Evolutionary conservation across 192 early-diverging fungal genomes (phyloP), one percentile per base, ranked within the genome.

Genomic region (Coemansia sp.): DNA sequence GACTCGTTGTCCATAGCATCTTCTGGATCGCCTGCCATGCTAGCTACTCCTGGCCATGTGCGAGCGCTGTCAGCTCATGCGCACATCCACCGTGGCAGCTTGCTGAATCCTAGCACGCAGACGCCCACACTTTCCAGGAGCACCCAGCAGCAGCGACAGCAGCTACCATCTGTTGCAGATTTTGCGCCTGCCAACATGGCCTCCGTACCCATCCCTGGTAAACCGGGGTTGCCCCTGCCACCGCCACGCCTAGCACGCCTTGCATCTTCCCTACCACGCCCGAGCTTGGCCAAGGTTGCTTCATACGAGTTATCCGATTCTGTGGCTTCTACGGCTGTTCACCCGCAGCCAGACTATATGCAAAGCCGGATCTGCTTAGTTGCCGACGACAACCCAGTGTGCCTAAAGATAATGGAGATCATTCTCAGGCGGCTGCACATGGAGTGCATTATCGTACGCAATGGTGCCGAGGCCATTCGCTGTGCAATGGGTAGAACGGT

Each of bases 381-480:
- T 46, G 95, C 91, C 5, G 96, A 98, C 64, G 94, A 95, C 74
- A 98, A 98, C 67, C 94, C 94, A 6, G 91, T 96, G 44, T 88
- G 89, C 45, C 87, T 88, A 64, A 94, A 94, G 75, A 92, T 98
- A 63, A 71, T 98, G 66, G 96, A 98, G 77, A 92, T 91, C n/a
- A 89, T 96, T 66, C 77, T 98, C 51, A 76, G 76, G 27, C 86
- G 86, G 29, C 62, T 94, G 10, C 86, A 92, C 55, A 89, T 94
- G 64, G 85, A 91, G 25, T 95, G 94, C 67, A 89, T 94, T 4
- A 82, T 94, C 48, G 92, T 95, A 29, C 86, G 90, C 34, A 97
- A 95, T 68, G 96, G 96, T 27, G 95, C 91, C 5, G 93, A 97
- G 72, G 96, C 94, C 0, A 87, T 97, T 66, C 90, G 92, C 51